Conservation (phyloP, 2,329 filamentous ascomycete genomes). For the Penicillium sp. region DNA sequence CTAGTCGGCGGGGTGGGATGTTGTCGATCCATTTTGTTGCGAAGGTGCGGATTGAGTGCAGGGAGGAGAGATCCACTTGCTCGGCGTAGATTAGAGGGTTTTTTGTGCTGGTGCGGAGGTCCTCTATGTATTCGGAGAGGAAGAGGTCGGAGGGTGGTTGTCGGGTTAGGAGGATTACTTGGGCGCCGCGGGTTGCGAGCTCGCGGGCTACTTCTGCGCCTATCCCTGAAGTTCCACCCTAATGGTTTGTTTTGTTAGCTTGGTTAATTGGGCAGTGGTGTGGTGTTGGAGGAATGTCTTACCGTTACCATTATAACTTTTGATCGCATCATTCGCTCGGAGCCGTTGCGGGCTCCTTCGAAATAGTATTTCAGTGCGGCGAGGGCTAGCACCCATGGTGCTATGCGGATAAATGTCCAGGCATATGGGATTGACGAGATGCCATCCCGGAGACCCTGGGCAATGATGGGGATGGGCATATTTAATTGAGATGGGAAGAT, state of each 20-base stretch:
- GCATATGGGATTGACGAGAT: constrained; percentile 53
- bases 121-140: constrained; percentile 87
- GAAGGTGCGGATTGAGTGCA: constrained; percentile 89
- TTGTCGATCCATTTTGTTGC: constrained; percentile 99
- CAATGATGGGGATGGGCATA: constrained; percentile 63
- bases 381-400: constrained; percentile 52
- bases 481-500: constrained; percentile 17
- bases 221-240: constrained; percentile 89
- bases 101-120: constrained; percentile 69
- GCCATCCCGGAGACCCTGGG: constrained; percentile 54
- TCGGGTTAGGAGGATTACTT: constrained; percentile 85
- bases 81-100: constrained; percentile 94
- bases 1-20: constrained; percentile 78
- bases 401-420: constrained; percentile 52
- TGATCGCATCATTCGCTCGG: constrained; percentile 84
- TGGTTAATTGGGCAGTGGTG: background rate
- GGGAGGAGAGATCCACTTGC: constrained; percentile 80
- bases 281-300: constrained; percentile 21
- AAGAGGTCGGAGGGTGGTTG: constrained; percentile 80
- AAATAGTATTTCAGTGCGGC: constrained; percentile 70
- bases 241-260: constrained; percentile 11
- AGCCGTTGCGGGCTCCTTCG: constrained; percentile 68
- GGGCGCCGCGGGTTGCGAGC: constrained; percentile 78
- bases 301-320: constrained; percentile 92
- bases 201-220: constrained; percentile 72